phyloP scores from a whole-genome alignment of 2,329 filamentous ascomycete genomes.

The Colletotrichum sp. region DNA sequence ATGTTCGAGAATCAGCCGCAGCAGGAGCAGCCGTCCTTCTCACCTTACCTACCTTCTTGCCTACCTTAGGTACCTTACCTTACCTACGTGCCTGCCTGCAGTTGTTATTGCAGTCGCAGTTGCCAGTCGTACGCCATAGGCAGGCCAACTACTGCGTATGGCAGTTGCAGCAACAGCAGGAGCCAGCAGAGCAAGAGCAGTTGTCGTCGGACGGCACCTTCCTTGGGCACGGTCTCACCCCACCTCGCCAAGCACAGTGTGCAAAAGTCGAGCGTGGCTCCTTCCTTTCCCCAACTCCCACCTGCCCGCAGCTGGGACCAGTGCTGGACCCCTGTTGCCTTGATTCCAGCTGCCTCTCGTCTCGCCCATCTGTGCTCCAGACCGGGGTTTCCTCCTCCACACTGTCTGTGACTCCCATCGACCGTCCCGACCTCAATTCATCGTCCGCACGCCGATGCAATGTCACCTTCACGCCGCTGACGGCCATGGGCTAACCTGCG shows the following conservation, averaged over 20 bases:
- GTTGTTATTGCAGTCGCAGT: not conserved
- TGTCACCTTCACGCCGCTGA: not conserved
- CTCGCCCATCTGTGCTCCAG: not conserved
- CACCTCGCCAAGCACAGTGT: not conserved
- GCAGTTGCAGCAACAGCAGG: not conserved
- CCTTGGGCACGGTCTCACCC: not conserved
- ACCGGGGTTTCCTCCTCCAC: not conserved
- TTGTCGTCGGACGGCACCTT: not conserved
- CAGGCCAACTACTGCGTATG: no score
- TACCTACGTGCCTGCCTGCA: not conserved
- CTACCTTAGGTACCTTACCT: no score
- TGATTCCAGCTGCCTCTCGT: not conserved
- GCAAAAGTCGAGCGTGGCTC: not conserved
- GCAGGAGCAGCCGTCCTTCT: not conserved
- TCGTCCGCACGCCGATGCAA: not conserved
- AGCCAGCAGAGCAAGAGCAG: not conserved
- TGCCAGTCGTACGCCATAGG: not conserved
- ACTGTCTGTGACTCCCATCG: not conserved
- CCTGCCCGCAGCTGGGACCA: not conserved
- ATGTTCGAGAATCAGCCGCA: not conserved
- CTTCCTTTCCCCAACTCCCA: not conserved
- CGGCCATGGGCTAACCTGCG: not conserved
- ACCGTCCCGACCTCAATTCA: not conserved
- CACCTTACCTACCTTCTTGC: not conserved
- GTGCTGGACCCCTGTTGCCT: conserved; percentile 9